Evolutionary conservation across 139 green algal species (phyloP).

Genomic region (Volvox africanus): DNA sequence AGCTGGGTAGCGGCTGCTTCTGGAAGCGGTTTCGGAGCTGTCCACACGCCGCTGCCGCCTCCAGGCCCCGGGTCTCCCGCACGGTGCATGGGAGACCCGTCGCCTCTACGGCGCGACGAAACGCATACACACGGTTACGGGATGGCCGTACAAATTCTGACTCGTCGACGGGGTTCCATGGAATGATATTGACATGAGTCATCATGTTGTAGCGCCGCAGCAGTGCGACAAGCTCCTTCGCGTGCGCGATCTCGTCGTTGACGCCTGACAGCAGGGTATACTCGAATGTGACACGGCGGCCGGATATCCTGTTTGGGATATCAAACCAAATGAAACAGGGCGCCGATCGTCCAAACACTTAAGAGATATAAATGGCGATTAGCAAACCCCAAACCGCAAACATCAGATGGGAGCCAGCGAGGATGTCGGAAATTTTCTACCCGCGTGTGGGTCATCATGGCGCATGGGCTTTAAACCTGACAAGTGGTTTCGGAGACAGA

Average conservation of each 20-base stretch:
- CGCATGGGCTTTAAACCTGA: no score
- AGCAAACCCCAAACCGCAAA: no score
- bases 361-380: no score
- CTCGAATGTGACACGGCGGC: constrained; percentile 95
- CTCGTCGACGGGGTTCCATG: constrained; percentile 96
- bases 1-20: constrained; percentile 81
- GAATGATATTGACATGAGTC: constrained; percentile 92
- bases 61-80: constrained; percentile 83
- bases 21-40: constrained; percentile 96
- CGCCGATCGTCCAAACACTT: no score
- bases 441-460: no score
- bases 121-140: constrained; percentile 57
- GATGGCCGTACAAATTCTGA: constrained; percentile 83
- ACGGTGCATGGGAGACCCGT: constrained; percentile 71
- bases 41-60: constrained; percentile 95
- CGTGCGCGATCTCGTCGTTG: constrained; percentile 82
- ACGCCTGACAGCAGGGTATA: constrained; percentile 93
- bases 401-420: no score
- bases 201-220: constrained; percentile 77
- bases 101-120: constrained; percentile 75
- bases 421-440: no score
- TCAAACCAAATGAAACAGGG: background rate
- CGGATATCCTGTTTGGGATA: constrained; percentile 61
- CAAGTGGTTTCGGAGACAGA: no score
- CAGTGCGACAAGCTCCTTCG: constrained; percentile 81